Percentiles rank a stretch among this genome's conserved stretches.
Evolutionary conservation across 78 protist genomes (phyloP).

Genomic region (Guillardia theta): DNA sequence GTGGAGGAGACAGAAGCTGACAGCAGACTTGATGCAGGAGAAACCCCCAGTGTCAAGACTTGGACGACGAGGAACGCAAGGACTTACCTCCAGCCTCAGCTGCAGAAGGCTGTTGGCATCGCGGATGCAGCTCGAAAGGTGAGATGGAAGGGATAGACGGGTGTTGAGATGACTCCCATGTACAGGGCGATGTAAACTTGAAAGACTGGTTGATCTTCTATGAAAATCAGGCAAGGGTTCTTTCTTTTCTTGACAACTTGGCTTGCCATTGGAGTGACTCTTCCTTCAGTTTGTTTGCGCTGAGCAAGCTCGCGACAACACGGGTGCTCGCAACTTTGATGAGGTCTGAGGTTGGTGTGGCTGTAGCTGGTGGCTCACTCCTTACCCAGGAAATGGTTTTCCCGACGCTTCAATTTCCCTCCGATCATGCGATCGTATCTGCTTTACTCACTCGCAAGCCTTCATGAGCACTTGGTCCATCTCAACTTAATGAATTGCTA

Average conservation of each 20-base stretch:
- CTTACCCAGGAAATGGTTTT: not conserved
- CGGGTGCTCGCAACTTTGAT: not conserved
- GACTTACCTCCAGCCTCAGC: constrained; percentile 31
- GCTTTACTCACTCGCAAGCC: not conserved
- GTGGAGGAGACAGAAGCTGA: not conserved
- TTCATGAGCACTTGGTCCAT: too few species aligned
- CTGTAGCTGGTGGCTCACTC: not conserved
- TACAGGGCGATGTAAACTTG: constrained; percentile 11
- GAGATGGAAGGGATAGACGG: too few species aligned
- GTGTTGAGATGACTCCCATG: too few species aligned
- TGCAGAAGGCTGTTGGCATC: constrained; percentile 22
- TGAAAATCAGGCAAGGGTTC: not conserved
- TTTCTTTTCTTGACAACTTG: not conserved
- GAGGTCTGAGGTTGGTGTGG: not conserved
- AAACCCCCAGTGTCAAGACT: not conserved
- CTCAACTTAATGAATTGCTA: too few species aligned
- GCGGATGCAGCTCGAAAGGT: constrained; percentile 15
- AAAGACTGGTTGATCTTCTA: not conserved
- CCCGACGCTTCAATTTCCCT: not conserved
- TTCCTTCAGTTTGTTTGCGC: not conserved
- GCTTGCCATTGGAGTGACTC: not conserved
- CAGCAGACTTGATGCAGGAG: not conserved
- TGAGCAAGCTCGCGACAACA: not conserved
- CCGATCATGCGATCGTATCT: constrained; percentile 2
- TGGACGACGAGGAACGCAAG: constrained; percentile 31